Conservation (phyloP, 306 rosid genomes). For the Sophora flavescens region DNA sequence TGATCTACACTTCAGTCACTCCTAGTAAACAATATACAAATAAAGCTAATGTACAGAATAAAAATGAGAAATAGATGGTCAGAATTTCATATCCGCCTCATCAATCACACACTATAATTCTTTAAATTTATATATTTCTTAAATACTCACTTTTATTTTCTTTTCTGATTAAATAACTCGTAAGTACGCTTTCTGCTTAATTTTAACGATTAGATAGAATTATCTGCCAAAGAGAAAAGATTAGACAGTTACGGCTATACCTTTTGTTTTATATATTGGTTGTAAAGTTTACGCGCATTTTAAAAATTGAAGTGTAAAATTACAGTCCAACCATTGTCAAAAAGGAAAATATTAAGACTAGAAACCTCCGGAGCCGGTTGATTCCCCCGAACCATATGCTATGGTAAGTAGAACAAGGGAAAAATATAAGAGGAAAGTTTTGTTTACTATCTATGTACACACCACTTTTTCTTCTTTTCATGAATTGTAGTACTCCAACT, state of each 20-base stretch:
- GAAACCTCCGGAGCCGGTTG: slow-evolving; percentile 11
- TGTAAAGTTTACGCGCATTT: background rate
- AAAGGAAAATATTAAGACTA: background rate
- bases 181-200: background rate
- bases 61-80: background rate
- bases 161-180: background rate
- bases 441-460: slow-evolving; percentile 7
- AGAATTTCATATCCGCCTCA: no score
- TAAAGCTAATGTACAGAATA: background rate
- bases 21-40: no score
- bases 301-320: background rate
- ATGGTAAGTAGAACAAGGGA: slow-evolving; percentile 18
- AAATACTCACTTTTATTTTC: background rate
- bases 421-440: slow-evolving; percentile 5
- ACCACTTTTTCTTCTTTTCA: slow-evolving; percentile 41
- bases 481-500: slow-evolving; percentile 28
- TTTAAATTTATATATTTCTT: background rate
- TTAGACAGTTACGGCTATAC: background rate
- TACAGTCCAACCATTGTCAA: slow-evolving; percentile 30
- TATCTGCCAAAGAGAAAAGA: no score
- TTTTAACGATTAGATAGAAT: background rate
- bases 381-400: background rate
- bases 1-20: no score
- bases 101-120: no score
- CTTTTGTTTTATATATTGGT: background rate